Base-by-base conservation (phyloP, 495 filamentous ascomycete species). In the Aspergillus sclerotiicarbonarius region DNA sequence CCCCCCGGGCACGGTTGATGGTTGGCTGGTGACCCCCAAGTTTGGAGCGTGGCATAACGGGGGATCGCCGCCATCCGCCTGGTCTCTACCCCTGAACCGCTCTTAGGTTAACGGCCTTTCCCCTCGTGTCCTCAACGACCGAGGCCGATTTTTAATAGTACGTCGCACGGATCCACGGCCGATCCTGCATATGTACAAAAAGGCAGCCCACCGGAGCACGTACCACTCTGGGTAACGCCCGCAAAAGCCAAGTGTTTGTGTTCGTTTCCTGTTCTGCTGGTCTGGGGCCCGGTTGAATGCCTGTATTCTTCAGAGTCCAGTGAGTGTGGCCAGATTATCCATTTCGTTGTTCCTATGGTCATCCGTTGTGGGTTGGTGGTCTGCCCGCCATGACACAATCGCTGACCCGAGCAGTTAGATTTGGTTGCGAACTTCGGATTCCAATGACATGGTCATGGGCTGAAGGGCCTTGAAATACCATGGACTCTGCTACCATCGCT, bases 401-500 rank as follows among this genome's bases (percentile, higher is more conserved):
- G 39, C 56, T 65, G 43, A 65, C 53, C 15, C 18, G 30, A 53
- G 25, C 31, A n/a, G 18, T 43, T 39, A 56, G 55, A 39, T 25
- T 41, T 18, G 45, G 33, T 54, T 50, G 43, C 31, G 43, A 19
- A 33, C 8, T 35, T 45, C 43, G 49, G n/a, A 37, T 13, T 51
- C 37, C 52, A 16, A 35, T 19, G 12, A 18, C 25, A 41, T n/a
- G 57, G 62, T 58, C 49, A 66, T 64, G 68, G 67, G 58, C 65
- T 67, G 61, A 63, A 58, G 13, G 52, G 47, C 37, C 61, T 61
- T 57, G 54, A 53, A 60, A 59, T 61, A 61, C 49, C 44, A 77
- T 77, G 74, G 67, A 68, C 61, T 57, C 62, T 62, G 58, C 59
- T 55, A 58, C 54, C 32, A 53, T 66, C 61, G 60, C 59, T 39